Percentiles rank a stretch among this genome's conserved stretches.
phyloP scores from a whole-genome alignment of 495 filamentous ascomycete genomes.

The Neurospora africana region DNA sequence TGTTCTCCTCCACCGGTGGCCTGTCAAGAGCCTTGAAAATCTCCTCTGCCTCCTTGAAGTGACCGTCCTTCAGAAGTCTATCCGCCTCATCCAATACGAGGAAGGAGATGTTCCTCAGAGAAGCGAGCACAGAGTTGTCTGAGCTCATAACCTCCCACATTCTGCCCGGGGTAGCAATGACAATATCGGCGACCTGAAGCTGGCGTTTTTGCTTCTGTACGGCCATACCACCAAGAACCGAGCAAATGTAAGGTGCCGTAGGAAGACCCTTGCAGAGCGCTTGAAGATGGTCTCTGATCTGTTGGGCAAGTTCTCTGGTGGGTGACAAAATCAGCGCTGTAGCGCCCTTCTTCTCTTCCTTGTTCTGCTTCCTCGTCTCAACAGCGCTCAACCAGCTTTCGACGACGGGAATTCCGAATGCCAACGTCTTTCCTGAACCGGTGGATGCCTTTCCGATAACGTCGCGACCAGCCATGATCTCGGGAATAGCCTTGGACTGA shows the following conservation, averaged over 20 bases:
- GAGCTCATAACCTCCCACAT: slow-evolving; percentile 86
- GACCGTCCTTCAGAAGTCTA: slow-evolving; percentile 79
- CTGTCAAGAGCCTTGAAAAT: slow-evolving; percentile 69
- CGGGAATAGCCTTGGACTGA: slow-evolving; percentile 65
- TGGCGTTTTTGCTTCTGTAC: slow-evolving; percentile 85
- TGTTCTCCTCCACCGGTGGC: slow-evolving; percentile 1
- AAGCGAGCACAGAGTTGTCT: slow-evolving; percentile 38
- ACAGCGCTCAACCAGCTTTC: slow-evolving; percentile 47
- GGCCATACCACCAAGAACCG: slow-evolving; percentile 82
- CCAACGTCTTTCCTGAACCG: slow-evolving; percentile 75
- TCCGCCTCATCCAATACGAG: slow-evolving; percentile 94
- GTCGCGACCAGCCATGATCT: slow-evolving; percentile 63
- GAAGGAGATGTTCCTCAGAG: slow-evolving; percentile 63
- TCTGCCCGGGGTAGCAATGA: slow-evolving; percentile 85
- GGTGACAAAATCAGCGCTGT: slow-evolving; percentile 87
- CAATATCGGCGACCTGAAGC: slow-evolving; percentile 66
- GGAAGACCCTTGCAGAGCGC: slow-evolving; percentile 54
- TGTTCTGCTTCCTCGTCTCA: slow-evolving; percentile 17
- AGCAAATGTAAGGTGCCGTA: slow-evolving; percentile 57
- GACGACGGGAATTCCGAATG: slow-evolving; percentile 70
- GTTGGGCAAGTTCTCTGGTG: slow-evolving; percentile 87
- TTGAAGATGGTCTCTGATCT: slow-evolving; percentile 71
- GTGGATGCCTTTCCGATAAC: slow-evolving; percentile 74
- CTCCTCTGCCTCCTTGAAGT: slow-evolving; percentile 88
- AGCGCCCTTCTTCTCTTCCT: slow-evolving; percentile 37